Evolutionary conservation across 768 basidiomycete species (phyloP), one percentile per base, ranked within the genome.

Genomic region (Steccherinum ochraceum): DNA sequence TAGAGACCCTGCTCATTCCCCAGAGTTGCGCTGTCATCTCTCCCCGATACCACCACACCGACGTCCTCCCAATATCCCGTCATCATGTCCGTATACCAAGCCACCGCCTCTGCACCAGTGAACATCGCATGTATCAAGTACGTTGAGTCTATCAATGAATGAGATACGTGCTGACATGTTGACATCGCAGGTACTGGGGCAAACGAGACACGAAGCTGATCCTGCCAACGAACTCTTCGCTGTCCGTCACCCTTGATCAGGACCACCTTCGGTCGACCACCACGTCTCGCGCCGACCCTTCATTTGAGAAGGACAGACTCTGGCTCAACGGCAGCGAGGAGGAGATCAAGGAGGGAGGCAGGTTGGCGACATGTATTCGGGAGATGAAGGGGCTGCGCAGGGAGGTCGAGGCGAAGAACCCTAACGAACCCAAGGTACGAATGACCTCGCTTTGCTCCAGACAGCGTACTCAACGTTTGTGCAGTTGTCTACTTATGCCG

Each of bases 91-190:
- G 59, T 81, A 58, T 83, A 80, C 73, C 83, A 91, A 72, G 93
- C 92, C 5, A 96, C 93, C 12, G 82, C 84, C 0, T 89, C 93
- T 55, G 93, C 93, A 0, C 93, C 93, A 3, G 93, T 97, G 52
- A 97, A 97, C 70, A 97, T 97, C 62, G 93, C 93, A n/a, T 89
- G 87, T 65, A 96, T 97, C 72, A 97, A 97, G 93, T 94, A 52
- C 61, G 76, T 39, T 25, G n/a, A n/a, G n/a, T 23, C 5, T 19
- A 46, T 19, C 41, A 18, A 43, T 57, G 16, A 7, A 7, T 16
- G 16, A 7, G 30, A 35, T 35, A 16, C 16, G 7, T 35, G 30
- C 7, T 30, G 12, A 39, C 45, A 24, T 13, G 18, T 52, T 50
- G 18, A 52, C 24, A n/a, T 50, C 53, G 44, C 63, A 94, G 89